Percentiles rank a stretch among this genome's conserved stretches.
Conservation (phyloP, 2,329 filamentous ascomycete genomes). For the Diatrype stigma region DNA sequence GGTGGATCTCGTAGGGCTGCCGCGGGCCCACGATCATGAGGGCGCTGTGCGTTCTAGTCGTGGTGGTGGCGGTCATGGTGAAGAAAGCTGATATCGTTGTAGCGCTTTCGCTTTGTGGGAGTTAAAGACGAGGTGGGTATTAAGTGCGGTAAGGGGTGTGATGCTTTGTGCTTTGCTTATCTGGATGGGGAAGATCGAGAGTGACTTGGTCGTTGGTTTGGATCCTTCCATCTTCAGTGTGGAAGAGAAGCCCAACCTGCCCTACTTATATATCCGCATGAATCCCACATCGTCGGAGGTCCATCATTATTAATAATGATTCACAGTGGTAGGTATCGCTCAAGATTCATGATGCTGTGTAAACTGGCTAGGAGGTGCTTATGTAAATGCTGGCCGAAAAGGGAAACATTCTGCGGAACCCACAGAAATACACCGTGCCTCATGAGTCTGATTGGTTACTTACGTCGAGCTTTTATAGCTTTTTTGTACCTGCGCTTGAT, state of each 20-base stretch:
- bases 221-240: no score
- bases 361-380: not conserved
- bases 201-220: not conserved
- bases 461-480: no score
- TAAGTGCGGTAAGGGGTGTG: no score
- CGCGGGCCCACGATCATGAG: slow-evolving; percentile 22
- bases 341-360: not conserved
- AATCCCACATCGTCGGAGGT: not conserved
- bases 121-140: no score
- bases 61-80: slow-evolving; percentile 6
- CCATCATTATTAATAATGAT: no score
- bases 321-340: no score
- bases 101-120: no score
- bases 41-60: slow-evolving; percentile 19
- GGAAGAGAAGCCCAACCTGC: no score
- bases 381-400: not conserved
- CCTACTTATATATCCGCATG: not conserved
- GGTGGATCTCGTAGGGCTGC: slow-evolving; percentile 21
- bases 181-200: not conserved
- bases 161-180: no score
- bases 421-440: no score
- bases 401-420: not conserved
- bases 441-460: not conserved
- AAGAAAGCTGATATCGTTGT: not conserved
- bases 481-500: no score